Conservation (phyloP, 202 grass and related monocot genomes). For the Carex arenaria region DNA sequence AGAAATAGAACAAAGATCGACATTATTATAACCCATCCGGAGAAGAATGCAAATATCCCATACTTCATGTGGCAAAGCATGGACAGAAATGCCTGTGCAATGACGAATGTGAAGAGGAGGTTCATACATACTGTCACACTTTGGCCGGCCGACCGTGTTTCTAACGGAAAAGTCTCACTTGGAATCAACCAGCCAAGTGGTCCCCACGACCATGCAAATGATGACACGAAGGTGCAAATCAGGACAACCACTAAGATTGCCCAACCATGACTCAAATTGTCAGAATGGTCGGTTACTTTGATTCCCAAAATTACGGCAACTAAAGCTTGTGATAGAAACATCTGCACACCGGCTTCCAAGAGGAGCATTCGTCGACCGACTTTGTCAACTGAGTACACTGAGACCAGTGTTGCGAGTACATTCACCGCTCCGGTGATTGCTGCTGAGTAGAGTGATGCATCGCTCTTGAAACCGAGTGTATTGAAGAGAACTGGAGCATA, state of each 20-base stretch:
- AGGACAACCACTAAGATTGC: slow-evolving; percentile 73
- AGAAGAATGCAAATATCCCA: slow-evolving; percentile 93
- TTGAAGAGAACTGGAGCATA: slow-evolving; percentile 95
- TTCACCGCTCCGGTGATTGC: slow-evolving; percentile 91
- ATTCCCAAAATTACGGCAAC: slow-evolving; percentile 61
- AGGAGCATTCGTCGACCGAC: slow-evolving; percentile 70
- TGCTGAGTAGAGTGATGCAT: slow-evolving; percentile 81
- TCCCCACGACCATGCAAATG: slow-evolving; percentile 93
- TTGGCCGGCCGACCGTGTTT: slow-evolving; percentile 89
- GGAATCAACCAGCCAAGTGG: slow-evolving; percentile 95
- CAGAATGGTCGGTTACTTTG: slow-evolving; percentile 76
- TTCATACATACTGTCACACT: slow-evolving; percentile 93
- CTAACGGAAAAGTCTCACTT: slow-evolving; percentile 92
- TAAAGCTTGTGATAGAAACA: slow-evolving; percentile 78
- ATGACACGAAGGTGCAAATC: slow-evolving; percentile 85
- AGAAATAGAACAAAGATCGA: slow-evolving; percentile 88
- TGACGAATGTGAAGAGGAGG: slow-evolving; percentile 97
- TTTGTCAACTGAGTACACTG: slow-evolving; percentile 80
- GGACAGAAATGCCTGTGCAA: slow-evolving; percentile 90
- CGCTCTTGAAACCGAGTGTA: slow-evolving; percentile 83
- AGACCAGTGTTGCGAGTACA: slow-evolving; percentile 86
- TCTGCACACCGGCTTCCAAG: slow-evolving; percentile 92
- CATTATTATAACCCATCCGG: slow-evolving; percentile 77
- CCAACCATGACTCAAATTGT: slow-evolving; percentile 50
- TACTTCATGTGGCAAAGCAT: slow-evolving; percentile 95